A percentile compares a stretch with the other conserved stretches of the same genome.
Conservation (phyloP, 2,329 filamentous ascomycete species). For the Fusarium abutilonis region DNA sequence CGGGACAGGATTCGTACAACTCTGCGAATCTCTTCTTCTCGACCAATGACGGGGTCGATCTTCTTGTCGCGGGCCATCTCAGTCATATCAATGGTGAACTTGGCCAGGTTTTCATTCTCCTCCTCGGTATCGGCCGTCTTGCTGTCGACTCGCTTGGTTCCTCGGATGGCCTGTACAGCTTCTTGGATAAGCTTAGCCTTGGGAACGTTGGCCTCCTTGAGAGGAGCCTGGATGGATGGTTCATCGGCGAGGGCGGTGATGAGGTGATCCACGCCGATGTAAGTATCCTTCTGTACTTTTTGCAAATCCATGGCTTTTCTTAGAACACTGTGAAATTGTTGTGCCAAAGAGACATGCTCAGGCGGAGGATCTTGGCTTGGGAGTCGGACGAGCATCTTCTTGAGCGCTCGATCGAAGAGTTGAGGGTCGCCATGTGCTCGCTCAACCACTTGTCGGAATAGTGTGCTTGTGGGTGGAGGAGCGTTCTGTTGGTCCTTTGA, state of each 20-base stretch:
- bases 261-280: slow-evolving; percentile 92
- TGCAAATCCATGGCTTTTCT: slow-evolving; percentile 88
- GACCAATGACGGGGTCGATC: slow-evolving; percentile 95
- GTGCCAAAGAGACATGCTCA: slow-evolving; percentile 84
- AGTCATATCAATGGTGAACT: slow-evolving; percentile 99
- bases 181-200: slow-evolving; percentile 90
- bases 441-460: slow-evolving; percentile 95
- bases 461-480: slow-evolving; percentile 72
- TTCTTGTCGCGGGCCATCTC: slow-evolving; percentile 95
- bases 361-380: slow-evolving; percentile 96
- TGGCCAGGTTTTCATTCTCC: slow-evolving; percentile 94
- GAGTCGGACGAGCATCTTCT: slow-evolving; percentile 89
- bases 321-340: slow-evolving; percentile 82
- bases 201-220: slow-evolving; percentile 89
- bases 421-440: slow-evolving; percentile 93
- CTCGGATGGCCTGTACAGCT: slow-evolving; percentile 90
- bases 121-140: slow-evolving; percentile 94
- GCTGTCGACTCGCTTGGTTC: slow-evolving; percentile 92
- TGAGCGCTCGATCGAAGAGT: slow-evolving; percentile 85
- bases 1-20: slow-evolving; percentile 92
- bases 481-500: slow-evolving; percentile 86
- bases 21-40: slow-evolving; percentile 93
- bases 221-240: slow-evolving; percentile 72
- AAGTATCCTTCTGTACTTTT: slow-evolving; percentile 97
- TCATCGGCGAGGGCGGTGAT: slow-evolving; percentile 89